Conservation (phyloP, 1,139 yeast genomes). For the Geotrichum aggregatum region DNA sequence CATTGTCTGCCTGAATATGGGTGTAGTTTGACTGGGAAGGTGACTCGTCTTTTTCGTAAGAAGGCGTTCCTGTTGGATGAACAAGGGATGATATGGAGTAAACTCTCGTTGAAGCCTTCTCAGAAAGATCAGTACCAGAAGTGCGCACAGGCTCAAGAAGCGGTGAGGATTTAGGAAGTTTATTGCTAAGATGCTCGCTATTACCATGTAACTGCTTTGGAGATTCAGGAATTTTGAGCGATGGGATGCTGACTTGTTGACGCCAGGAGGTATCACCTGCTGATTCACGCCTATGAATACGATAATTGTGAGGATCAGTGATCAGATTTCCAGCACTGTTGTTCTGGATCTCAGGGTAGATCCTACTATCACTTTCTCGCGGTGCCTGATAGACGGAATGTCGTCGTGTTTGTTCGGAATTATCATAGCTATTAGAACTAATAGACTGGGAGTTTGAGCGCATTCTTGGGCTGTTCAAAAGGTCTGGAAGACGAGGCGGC, state of each 20-base stretch:
- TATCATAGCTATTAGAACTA: neutral
- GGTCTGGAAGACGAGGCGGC: neutral
- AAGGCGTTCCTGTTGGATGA: neutral
- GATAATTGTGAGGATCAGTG: slow-evolving; percentile 12
- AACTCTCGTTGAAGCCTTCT: neutral
- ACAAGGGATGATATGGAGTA: slow-evolving; percentile 9
- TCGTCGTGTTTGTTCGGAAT: neutral
- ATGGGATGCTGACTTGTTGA: slow-evolving; percentile 13
- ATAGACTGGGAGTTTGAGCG: neutral
- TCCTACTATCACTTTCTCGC: no score
- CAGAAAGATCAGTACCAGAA: neutral
- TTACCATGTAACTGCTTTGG: neutral
- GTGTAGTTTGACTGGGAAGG: no score
- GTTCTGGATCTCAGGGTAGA: neutral
- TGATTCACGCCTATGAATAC: neutral
- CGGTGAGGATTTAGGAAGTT: neutral
- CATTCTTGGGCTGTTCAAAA: neutral
- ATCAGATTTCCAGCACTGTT: slow-evolving; percentile 1
- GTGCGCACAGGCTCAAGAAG: neutral
- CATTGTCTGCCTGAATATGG: no score
- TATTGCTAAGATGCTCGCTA: neutral
- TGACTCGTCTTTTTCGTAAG: neutral
- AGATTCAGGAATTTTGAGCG: slow-evolving; percentile 1
- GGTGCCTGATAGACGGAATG: slow-evolving; percentile 9
- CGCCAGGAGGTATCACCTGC: slow-evolving; percentile 8